phyloP scores from a whole-genome alignment of 1,284 basidiomycete species.

The Apiotrichum siamense region DNA sequence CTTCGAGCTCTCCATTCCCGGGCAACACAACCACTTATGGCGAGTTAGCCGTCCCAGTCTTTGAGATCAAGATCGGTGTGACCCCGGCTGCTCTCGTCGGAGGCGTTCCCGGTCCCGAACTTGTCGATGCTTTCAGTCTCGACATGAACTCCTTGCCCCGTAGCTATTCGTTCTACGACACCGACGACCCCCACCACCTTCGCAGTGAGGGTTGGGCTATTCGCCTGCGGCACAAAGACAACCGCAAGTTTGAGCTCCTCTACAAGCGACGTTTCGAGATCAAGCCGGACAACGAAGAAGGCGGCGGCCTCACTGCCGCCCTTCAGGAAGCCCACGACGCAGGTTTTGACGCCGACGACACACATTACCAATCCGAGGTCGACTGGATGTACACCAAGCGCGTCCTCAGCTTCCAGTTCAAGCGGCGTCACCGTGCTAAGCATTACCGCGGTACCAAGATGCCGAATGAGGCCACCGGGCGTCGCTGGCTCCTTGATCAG shows the following conservation, averaged over 20 bases:
- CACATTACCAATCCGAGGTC: constrained; percentile 5
- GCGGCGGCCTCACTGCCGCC: background rate
- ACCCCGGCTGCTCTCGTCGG: background rate
- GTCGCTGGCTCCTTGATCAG: background rate
- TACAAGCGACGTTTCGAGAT: constrained; percentile 10
- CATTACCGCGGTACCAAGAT: background rate
- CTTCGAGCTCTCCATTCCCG: too few species aligned
- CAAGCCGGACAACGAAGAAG: too few species aligned
- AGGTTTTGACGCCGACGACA: constrained; percentile 5
- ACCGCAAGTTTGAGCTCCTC: constrained; percentile 1
- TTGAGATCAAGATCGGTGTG: constrained; percentile 8
- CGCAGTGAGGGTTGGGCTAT: constrained; percentile 1
- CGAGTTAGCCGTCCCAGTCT: constrained; percentile 1
- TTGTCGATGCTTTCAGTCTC: background rate
- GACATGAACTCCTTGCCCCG: background rate
- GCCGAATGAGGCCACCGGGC: background rate
- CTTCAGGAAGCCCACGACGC: constrained; percentile 3
- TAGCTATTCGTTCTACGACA: constrained; percentile 8
- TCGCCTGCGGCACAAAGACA: constrained; percentile 6
- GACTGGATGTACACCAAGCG: constrained; percentile 11
- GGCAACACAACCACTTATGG: too few species aligned
- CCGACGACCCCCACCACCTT: background rate
- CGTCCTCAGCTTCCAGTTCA: background rate
- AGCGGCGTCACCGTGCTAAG: background rate
- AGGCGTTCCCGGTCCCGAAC: background rate